Conservation (phyloP, 371 early-diverging fungal genomes). For the Apophysomyces sp. region DNA sequence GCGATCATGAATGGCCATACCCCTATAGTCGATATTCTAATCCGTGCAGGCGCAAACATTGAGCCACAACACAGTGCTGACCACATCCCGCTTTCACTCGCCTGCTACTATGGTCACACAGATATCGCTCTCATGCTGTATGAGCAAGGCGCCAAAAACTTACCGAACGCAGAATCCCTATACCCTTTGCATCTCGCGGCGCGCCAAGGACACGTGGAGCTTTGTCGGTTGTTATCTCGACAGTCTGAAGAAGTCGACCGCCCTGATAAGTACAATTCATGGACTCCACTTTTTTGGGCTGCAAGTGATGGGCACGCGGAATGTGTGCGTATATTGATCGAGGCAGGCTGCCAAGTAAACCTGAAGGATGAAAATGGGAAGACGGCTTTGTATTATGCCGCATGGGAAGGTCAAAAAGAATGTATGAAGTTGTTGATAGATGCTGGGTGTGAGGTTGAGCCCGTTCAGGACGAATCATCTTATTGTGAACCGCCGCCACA, state of each 20-base stretch:
- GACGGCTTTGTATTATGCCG: constrained; percentile 90
- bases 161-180: constrained; percentile 72
- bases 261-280: constrained; percentile 87
- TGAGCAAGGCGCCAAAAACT: constrained; percentile 66
- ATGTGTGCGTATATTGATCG: constrained; percentile 78
- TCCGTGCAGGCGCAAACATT: constrained; percentile 65
- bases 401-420: constrained; percentile 87
- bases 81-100: constrained; percentile 77
- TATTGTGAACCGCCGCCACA: constrained; percentile 6
- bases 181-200: constrained; percentile 88
- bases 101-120: constrained; percentile 88
- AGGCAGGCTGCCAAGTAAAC: constrained; percentile 77
- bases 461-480: constrained; percentile 10
- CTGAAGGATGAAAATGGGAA: constrained; percentile 83
- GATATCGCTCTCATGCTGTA: constrained; percentile 83
- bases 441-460: constrained; percentile 52
- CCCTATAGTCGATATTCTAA: constrained; percentile 68
- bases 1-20: constrained; percentile 83
- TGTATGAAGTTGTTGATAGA: constrained; percentile 68
- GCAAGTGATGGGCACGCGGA: constrained; percentile 89
- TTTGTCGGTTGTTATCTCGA: constrained; percentile 73
- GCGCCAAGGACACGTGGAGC: constrained; percentile 79
- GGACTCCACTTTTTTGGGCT: constrained; percentile 96
- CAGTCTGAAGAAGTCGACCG: constrained; percentile 73
- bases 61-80: constrained; percentile 61